These are phyloP conservation scores for Colletotrichum caudatum DNA, from an alignment of 2,329 filamentous ascomycete species.

Conservation along the genomic window DNA sequence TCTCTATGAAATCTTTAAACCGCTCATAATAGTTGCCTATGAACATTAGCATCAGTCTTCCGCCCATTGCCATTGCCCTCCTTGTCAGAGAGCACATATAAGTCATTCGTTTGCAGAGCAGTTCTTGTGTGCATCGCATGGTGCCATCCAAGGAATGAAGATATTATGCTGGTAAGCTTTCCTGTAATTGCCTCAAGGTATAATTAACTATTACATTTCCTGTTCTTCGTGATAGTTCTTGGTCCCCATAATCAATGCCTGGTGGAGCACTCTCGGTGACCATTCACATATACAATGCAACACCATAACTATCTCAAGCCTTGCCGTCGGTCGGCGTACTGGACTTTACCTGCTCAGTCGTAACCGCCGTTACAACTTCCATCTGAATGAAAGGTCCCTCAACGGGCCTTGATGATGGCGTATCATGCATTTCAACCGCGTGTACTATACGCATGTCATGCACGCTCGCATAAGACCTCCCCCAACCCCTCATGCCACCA, in stretches of 20 bases:
- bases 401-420: not conserved
- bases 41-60: not conserved
- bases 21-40: not conserved
- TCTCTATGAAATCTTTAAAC: no score
- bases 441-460: constrained; percentile 20
- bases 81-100: not conserved
- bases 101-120: not conserved
- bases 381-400: constrained; percentile 52
- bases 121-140: no score
- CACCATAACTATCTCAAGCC: not conserved
- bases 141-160: not conserved
- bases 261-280: no score
- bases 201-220: no score
- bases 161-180: not conserved
- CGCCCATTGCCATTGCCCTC: not conserved
- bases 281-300: not conserved
- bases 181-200: accelerated
- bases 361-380: constrained; percentile 57
- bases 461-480: constrained; percentile 23
- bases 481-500: constrained; percentile 26
- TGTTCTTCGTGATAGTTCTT: not conserved
- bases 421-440: not conserved
- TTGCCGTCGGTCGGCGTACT: not conserved
- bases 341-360: constrained; percentile 49
- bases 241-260: not conserved